Conservation (phyloP, 768 basidiomycete genomes). For the Suillus discolor region DNA sequence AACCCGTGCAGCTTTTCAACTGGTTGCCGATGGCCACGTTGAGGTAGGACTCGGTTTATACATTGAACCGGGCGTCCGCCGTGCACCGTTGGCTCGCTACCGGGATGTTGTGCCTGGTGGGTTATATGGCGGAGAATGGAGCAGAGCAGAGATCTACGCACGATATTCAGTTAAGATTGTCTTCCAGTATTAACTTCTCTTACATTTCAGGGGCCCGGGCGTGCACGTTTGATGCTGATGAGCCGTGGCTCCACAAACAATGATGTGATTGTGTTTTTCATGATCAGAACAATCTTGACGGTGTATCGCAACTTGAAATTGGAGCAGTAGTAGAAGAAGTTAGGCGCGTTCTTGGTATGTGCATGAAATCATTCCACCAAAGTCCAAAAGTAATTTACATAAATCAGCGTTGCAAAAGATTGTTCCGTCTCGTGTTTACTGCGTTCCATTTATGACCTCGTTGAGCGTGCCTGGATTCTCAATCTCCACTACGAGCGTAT, state of each 20-base stretch:
- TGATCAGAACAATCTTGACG: conserved; percentile 52
- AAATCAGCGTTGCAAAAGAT: conserved; percentile 32
- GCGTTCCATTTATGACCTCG: conserved; percentile 58
- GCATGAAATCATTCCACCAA: background rate
- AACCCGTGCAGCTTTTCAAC: conserved; percentile 7
- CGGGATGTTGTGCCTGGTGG: conserved; percentile 31
- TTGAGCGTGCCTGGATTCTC: conserved; percentile 65
- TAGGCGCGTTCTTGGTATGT: conserved; percentile 44
- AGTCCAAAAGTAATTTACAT: background rate
- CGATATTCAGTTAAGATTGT: background rate
- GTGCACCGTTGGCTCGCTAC: conserved; percentile 24
- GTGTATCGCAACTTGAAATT: conserved; percentile 54
- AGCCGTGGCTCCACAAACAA: conserved; percentile 21
- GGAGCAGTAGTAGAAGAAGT: conserved; percentile 49
- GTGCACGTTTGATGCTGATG: background rate
- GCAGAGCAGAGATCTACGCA: conserved; percentile 9
- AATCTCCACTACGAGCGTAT: conserved; percentile 50
- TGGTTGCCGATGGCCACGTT: conserved; percentile 14
- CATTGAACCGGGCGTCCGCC: conserved; percentile 50
- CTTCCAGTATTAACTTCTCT: background rate
- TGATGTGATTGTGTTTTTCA: conserved; percentile 43
- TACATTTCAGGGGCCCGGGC: background rate
- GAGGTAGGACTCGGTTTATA: conserved; percentile 59
- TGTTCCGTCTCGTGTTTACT: conserved; percentile 44
- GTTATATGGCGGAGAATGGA: conserved; percentile 18